phyloP scores from a whole-genome alignment of 345 rosid species.

The Citrus unshiu region DNA sequence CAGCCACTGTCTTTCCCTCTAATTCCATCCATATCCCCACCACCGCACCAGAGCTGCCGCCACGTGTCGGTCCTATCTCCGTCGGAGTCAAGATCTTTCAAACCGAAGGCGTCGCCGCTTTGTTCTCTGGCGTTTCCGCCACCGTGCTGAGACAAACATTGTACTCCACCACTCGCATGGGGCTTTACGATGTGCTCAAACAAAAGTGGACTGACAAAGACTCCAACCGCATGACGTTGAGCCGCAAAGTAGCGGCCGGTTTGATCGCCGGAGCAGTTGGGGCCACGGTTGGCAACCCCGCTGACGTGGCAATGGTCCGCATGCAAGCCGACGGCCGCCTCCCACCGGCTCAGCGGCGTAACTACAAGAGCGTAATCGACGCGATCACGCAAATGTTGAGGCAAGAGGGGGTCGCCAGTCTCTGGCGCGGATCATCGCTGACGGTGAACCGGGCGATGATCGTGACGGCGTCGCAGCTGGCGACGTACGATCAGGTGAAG shows the following conservation, averaged over 20 bases:
- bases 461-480: conserved; percentile 72
- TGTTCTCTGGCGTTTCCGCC: conserved; percentile 81
- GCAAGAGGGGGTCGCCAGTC: conserved; percentile 61
- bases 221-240: conserved; percentile 47
- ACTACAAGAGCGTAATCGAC: conserved; percentile 61
- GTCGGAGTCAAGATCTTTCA: conserved; percentile 58
- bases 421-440: conserved; percentile 74
- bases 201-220: conserved; percentile 61
- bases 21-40: conserved; percentile 14
- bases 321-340: conserved; percentile 88
- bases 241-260: conserved; percentile 56
- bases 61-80: conserved; percentile 53
- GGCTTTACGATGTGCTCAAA: conserved; percentile 70
- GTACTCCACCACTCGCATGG: conserved; percentile 90
- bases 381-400: conserved; percentile 58
- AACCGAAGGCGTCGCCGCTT: conserved; percentile 51
- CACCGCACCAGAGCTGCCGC: conserved; percentile 15
- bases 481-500: conserved; percentile 73
- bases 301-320: conserved; percentile 83
- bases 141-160: conserved; percentile 76
- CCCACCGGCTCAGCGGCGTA: conserved; percentile 57
- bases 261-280: conserved; percentile 65
- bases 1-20: conserved; percentile 30
- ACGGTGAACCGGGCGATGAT: conserved; percentile 84
- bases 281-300: conserved; percentile 77